Conservation (phyloP, 2,329 filamentous ascomycete genomes). For the Endoconidiophora laricicola region DNA sequence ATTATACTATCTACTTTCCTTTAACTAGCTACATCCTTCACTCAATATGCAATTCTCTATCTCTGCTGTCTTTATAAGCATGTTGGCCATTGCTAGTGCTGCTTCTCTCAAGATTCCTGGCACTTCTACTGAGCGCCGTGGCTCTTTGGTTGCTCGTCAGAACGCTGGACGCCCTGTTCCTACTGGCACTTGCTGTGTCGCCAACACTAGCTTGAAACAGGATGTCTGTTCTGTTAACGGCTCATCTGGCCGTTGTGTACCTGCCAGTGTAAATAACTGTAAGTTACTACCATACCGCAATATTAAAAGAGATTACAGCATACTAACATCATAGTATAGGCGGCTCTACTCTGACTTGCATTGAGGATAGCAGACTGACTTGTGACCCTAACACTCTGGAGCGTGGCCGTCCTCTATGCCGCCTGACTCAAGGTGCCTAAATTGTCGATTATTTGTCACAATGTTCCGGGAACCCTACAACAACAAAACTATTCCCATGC, state of each 20-base stretch:
- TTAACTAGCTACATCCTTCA: not conserved
- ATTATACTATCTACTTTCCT: not conserved
- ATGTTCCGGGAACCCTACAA: too few relatives aligned
- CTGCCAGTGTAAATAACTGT: slow-evolving; percentile 21
- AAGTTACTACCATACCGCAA: slow-evolving; percentile 10
- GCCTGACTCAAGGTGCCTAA: slow-evolving; percentile 13
- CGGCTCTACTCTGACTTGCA: slow-evolving; percentile 17
- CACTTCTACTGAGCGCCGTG: slow-evolving; percentile 16
- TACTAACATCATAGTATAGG: slow-evolving; percentile 13
- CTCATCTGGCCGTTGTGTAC: slow-evolving; percentile 21
- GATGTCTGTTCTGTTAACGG: slow-evolving; percentile 22
- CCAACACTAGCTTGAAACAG: slow-evolving; percentile 22
- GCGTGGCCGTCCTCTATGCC: slow-evolving; percentile 19
- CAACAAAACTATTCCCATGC: too few relatives aligned
- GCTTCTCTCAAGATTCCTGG: slow-evolving; percentile 1
- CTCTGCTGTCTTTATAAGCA: slow-evolving; percentile 16
- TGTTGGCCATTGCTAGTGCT: slow-evolving; percentile 16
- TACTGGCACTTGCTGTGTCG: slow-evolving; percentile 21
- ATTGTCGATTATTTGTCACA: not conserved
- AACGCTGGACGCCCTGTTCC: slow-evolving; percentile 22
- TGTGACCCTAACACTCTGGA: slow-evolving; percentile 18
- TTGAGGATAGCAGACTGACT: slow-evolving; percentile 17
- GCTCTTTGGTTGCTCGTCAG: slow-evolving; percentile 17
- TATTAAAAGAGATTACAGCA: not conserved
- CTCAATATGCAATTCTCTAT: slow-evolving; percentile 19